A percentile compares a stretch with the other conserved stretches of the same genome.
These are phyloP conservation scores for Fusarium ramigenum DNA, from an alignment of 2,329 filamentous ascomycete genomes.

Conservation along the genomic window DNA sequence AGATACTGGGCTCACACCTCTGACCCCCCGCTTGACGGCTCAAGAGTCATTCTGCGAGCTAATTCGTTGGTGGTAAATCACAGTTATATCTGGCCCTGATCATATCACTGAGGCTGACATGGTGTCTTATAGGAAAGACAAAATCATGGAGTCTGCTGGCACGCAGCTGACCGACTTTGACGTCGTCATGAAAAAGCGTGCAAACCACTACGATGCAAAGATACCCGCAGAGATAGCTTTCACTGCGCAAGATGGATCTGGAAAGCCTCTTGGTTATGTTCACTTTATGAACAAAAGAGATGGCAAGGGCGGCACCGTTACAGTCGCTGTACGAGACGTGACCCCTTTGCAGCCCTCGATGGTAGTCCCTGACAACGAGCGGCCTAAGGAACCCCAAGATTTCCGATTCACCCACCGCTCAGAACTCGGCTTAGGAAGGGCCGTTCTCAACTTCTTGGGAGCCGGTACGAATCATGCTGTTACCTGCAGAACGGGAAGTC, in stretches of 20 bases:
- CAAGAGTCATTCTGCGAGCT: conserved; percentile 47
- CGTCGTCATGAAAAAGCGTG: conserved; percentile 32
- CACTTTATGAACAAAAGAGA: conserved; percentile 28
- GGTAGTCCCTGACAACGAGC: conserved; percentile 40
- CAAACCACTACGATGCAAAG: background rate
- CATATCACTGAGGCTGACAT: background rate
- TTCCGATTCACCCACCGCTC: conserved; percentile 40
- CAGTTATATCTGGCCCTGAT: background rate
- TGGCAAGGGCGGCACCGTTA: conserved; percentile 33
- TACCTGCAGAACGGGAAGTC: conserved; percentile 38
- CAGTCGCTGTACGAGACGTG: conserved; percentile 43
- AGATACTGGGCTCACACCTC: background rate
- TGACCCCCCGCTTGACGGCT: conserved; percentile 20
- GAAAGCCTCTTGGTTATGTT: conserved; percentile 45
- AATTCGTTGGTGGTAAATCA: conserved; percentile 46
- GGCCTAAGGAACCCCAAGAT: conserved; percentile 38
- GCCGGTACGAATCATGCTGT: conserved; percentile 41
- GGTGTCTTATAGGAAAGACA: conserved; percentile 39
- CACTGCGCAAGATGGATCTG: conserved; percentile 20
- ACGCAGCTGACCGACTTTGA: conserved; percentile 35
- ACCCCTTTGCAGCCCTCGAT: conserved; percentile 44
- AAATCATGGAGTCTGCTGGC: conserved; percentile 39
- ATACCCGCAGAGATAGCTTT: conserved; percentile 42
- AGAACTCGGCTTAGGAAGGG: conserved; percentile 47
- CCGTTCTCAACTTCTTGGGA: conserved; percentile 45